Percentiles rank a stretch among this genome's conserved stretches.
phyloP scores from a whole-genome alignment of 768 basidiomycete genomes.

The Termitomyces sp. region DNA sequence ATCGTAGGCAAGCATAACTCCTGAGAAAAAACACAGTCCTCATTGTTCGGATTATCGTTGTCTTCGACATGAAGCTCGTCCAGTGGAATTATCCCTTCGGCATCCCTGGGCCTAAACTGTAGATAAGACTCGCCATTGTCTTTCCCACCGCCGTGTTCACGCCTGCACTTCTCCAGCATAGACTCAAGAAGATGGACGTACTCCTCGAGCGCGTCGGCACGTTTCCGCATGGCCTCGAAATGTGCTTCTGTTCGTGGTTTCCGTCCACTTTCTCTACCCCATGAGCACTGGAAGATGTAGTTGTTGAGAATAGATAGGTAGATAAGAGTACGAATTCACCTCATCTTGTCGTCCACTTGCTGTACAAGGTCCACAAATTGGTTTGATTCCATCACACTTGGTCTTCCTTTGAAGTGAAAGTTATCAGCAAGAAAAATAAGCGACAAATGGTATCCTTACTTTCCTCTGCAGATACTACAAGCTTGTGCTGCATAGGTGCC shows the following conservation, averaged over 20 bases:
- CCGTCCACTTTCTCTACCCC: slow-evolving; percentile 39
- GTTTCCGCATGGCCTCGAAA: slow-evolving; percentile 42
- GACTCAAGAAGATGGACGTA: slow-evolving; percentile 42
- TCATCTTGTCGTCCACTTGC: slow-evolving; percentile 35
- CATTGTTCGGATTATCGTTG: slow-evolving; percentile 20
- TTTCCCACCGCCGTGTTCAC: slow-evolving; percentile 31
- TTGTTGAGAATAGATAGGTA: neutral
- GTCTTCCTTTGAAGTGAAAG: slow-evolving; percentile 32
- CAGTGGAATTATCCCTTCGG: slow-evolving; percentile 17
- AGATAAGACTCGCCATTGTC: slow-evolving; percentile 27
- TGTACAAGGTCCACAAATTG: slow-evolving; percentile 39
- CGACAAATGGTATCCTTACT: slow-evolving; percentile 26
- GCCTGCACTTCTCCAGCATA: slow-evolving; percentile 36
- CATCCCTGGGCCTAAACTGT: slow-evolving; percentile 27
- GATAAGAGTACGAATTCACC: slow-evolving; percentile 19
- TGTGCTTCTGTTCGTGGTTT: slow-evolving; percentile 43
- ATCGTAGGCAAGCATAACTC: slow-evolving; percentile 37
- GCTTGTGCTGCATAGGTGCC: slow-evolving; percentile 36
- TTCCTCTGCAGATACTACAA: slow-evolving; percentile 37
- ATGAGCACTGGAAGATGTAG: slow-evolving; percentile 33
- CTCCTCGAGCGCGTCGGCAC: slow-evolving; percentile 34
- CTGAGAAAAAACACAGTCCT: slow-evolving; percentile 30
- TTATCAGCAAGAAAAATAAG: neutral
- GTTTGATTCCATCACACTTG: slow-evolving; percentile 44
- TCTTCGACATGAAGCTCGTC: slow-evolving; percentile 20